Evolutionary conservation across 2,329 filamentous ascomycete species (phyloP), one percentile per base, ranked within the genome.

Genomic region (Talaromyces verruculosus): DNA sequence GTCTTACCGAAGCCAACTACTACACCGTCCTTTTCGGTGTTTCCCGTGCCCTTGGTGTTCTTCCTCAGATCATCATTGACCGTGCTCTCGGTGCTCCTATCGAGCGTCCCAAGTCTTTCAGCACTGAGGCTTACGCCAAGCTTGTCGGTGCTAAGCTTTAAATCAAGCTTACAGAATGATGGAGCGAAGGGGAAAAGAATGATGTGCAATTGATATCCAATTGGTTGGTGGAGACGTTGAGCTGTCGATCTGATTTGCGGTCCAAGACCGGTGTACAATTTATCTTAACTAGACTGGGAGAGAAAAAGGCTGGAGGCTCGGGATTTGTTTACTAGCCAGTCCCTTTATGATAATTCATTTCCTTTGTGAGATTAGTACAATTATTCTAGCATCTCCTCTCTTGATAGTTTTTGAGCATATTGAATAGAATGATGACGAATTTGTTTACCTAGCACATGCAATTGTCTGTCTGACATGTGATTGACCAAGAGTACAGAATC

Each of bases 11-110:
- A 88, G 91, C 95, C 83, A 98, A 89, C 90, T 99, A 96, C 90
- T 99, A 99, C 91, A 99, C 95, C 70, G 95, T 99, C 69, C 91
- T 99, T 79, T 99, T 99, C 83, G 95, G 95, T 88, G 95, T 99
- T 53, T 97, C 93, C 74, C 92, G 95, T 80, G 95, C 95, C 74
- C 92, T 99, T 76, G 95, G 95, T 89, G 95, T 99, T 73, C 91
- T 99, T 77, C 95, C 95, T 76, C 95, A 99, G 88, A 88, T 99
- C 80, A 99, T 99, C 87, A 97, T 99, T 78, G 95, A 99, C 88
- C 94, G 95, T 80, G 95, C 94, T 74, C 87, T 97, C 72, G 95
- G 95, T 79, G 91, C 93, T 73, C 95, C 95, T 74, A 99, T 99
- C 77, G 95, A 99, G 90, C 88, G 95, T 80, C 95, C 95, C 83